Conservation (phyloP, 495 filamentous ascomycete species). For the Aeminium ludgeri region DNA sequence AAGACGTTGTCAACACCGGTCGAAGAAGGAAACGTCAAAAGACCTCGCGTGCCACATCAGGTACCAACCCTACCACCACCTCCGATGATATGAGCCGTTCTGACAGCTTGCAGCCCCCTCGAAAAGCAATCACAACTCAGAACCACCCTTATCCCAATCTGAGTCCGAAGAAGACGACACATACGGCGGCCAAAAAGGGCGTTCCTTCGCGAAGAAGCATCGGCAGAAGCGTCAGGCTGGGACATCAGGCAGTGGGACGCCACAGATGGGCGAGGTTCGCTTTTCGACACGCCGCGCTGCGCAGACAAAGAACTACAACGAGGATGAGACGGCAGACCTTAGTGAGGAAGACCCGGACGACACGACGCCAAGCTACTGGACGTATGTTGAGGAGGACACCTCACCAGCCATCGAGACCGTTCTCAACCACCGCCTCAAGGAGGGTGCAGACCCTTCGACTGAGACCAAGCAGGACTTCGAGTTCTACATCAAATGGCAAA, state of each 20-base stretch:
- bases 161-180: constrained; percentile 38
- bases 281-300: constrained; percentile 81
- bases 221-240: constrained; percentile 48
- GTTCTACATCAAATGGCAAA: constrained; percentile 96
- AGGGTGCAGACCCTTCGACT: constrained; percentile 32
- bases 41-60: constrained; percentile 20
- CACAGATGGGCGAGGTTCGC: constrained; percentile 54
- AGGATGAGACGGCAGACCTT: constrained; percentile 48
- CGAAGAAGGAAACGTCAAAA: constrained; percentile 30
- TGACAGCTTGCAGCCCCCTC: constrained; percentile 41
- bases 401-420: constrained; percentile 75
- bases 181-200: constrained; percentile 57
- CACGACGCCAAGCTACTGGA: constrained; percentile 19
- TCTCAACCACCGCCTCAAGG: constrained; percentile 65
- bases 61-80: constrained; percentile 15
- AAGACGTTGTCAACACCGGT: constrained; percentile 37
- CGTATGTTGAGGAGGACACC: constrained; percentile 37
- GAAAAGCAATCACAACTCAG: constrained; percentile 36
- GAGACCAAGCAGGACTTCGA: constrained; percentile 66
- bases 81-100: constrained; percentile 1
- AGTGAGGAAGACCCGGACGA: constrained; percentile 28
- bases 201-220: constrained; percentile 50
- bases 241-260: constrained; percentile 31
- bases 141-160: constrained; percentile 40
- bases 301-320: constrained; percentile 73